These are phyloP conservation scores for Wickerhamiella parazyma DNA, from an alignment of 805 yeast genomes.

Conservation along the genomic window DNA sequence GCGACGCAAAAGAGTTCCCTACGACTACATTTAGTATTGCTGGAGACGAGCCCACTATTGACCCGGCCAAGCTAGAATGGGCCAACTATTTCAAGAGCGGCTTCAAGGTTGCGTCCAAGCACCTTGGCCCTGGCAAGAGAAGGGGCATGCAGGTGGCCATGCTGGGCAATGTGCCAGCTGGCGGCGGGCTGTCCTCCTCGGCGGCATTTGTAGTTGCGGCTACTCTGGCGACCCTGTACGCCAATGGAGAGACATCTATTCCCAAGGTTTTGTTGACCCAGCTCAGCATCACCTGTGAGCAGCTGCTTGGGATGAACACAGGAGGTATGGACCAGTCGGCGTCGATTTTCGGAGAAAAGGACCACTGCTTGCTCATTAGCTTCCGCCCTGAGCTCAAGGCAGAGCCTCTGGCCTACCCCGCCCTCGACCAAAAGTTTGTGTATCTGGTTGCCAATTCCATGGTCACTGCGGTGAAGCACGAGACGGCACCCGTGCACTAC, in stretches of 20 bases:
- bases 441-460: slow-evolving; percentile 54
- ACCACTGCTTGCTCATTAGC: slow-evolving; percentile 44
- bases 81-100: slow-evolving; percentile 59
- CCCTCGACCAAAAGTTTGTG: slow-evolving; percentile 31
- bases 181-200: slow-evolving; percentile 56
- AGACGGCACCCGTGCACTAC: slow-evolving; percentile 56
- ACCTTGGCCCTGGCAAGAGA: slow-evolving; percentile 25
- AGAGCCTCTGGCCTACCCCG: slow-evolving; percentile 41
- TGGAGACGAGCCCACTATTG: slow-evolving; percentile 30
- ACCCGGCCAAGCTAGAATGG: slow-evolving; percentile 42
- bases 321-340: slow-evolving; percentile 80
- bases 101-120: slow-evolving; percentile 43
- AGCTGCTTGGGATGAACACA: slow-evolving; percentile 57
- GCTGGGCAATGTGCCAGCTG: slow-evolving; percentile 58
- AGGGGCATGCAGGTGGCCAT: slow-evolving; percentile 40
- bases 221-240: slow-evolving; percentile 41
- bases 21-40: slow-evolving; percentile 12
- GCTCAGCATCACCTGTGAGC: slow-evolving; percentile 54
- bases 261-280: slow-evolving; percentile 40
- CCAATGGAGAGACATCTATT: slow-evolving; percentile 34
- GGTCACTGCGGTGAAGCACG: slow-evolving; percentile 49
- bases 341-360: slow-evolving; percentile 46
- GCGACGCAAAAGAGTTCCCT: slow-evolving; percentile 22
- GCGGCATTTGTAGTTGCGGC: slow-evolving; percentile 61
- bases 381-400: slow-evolving; percentile 48